Conservation (phyloP, 129 eudicot species). For the Helianthus annuus region DNA sequence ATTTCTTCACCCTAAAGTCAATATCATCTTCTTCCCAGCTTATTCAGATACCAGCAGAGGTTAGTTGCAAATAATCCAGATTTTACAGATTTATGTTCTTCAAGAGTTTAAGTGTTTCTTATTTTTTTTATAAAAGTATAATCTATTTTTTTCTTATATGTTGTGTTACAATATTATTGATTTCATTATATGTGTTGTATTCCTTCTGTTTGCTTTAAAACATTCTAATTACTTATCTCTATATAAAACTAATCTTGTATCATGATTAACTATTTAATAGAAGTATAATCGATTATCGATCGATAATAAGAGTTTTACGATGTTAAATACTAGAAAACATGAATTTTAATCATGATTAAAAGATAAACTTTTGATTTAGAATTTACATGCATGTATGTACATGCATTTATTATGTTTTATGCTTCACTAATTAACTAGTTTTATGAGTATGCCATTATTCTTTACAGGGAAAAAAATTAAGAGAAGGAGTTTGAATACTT, state of each 20-base stretch:
- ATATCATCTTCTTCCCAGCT: constrained; percentile 18
- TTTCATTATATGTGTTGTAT: no score
- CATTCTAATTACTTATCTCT: background rate
- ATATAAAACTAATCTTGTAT: background rate
- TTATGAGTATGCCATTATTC: background rate
- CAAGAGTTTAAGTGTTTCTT: background rate
- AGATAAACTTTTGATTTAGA: background rate
- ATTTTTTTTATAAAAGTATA: no score
- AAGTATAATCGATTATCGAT: no score
- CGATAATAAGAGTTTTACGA: background rate
- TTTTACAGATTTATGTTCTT: background rate
- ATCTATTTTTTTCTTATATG: background rate
- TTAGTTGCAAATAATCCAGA: constrained; percentile 24
- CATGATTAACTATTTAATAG: background rate
- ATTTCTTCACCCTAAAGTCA: background rate
- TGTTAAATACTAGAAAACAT: background rate
- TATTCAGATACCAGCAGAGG: constrained; percentile 30
- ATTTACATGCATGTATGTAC: background rate
- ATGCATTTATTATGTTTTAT: background rate
- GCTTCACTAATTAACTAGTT: background rate
- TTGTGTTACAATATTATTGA: background rate
- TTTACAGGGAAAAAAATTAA: background rate
- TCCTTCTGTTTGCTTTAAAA: background rate
- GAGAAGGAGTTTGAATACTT: background rate
- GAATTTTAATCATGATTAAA: background rate